These are phyloP conservation scores for Musa balbisiana DNA, from an alignment of 202 grass and related monocot genomes.

Conservation along the genomic window DNA sequence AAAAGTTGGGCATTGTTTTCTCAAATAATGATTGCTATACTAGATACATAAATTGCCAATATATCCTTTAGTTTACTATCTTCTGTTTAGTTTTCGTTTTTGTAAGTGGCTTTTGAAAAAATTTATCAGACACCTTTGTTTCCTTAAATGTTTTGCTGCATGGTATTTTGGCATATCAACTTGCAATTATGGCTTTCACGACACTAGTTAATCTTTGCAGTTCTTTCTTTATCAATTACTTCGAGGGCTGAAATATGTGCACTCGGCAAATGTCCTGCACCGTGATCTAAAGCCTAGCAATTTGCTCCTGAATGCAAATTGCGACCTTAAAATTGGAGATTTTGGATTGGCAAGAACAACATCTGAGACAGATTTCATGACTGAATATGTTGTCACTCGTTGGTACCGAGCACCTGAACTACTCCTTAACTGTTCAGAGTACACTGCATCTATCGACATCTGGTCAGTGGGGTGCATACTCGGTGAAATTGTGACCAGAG, in stretches of 20 bases:
- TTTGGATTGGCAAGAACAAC: constrained; percentile 88
- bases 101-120: no score
- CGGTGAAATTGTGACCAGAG: constrained; percentile 75
- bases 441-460: constrained; percentile 88
- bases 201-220: constrained; percentile 28
- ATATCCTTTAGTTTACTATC: no score
- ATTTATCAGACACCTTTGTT: no score
- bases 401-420: constrained; percentile 90
- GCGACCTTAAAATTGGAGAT: constrained; percentile 87
- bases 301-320: constrained; percentile 77
- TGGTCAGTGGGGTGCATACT: constrained; percentile 94
- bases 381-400: constrained; percentile 86
- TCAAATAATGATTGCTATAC: no score
- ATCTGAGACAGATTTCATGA: constrained; percentile 95
- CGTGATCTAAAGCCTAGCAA: constrained; percentile 88
- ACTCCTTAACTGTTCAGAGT: constrained; percentile 87
- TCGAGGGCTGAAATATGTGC: constrained; percentile 83
- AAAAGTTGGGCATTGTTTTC: no score
- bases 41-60: no score
- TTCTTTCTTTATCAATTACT: constrained; percentile 89
- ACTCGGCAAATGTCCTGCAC: constrained; percentile 88
- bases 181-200: neutral
- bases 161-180: no score
- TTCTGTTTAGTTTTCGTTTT: no score
- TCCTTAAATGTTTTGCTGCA: no score